phyloP scores from a whole-genome alignment of 176 grass and related monocot genomes.

The Neostapfia colusana region DNA sequence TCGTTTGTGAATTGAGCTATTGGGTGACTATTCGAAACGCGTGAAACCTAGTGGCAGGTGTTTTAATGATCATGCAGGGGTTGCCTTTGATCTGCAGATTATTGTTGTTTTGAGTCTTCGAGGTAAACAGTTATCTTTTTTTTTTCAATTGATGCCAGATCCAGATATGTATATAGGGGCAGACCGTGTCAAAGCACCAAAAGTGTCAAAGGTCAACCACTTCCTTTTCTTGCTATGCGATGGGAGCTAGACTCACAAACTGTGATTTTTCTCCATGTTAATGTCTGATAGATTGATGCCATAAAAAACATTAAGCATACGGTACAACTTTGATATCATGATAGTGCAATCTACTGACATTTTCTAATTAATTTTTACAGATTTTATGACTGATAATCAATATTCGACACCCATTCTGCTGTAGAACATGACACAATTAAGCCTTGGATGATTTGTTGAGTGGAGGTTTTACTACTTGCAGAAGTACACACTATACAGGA shows the following conservation, averaged over 20 bases:
- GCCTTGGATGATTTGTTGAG: conserved; percentile 3
- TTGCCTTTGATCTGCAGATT: not conserved
- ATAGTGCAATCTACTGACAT: not conserved
- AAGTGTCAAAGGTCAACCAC: not conserved
- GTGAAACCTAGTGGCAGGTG: not conserved
- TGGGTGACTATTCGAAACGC: not conserved
- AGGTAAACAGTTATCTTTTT: not conserved
- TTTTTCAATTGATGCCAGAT: not conserved
- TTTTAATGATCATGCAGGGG: not conserved
- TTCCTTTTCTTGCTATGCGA: not conserved
- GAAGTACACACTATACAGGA: not conserved
- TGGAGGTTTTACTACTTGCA: not conserved
- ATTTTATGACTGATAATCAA: not conserved
- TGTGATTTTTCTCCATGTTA: not conserved
- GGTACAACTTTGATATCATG: not conserved
- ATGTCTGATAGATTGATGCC: not conserved
- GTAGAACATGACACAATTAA: no score
- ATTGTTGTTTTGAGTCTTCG: not conserved
- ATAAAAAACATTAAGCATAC: not conserved
- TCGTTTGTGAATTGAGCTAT: not conserved
- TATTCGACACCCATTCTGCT: not conserved
- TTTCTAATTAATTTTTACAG: not conserved
- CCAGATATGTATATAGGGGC: not conserved
- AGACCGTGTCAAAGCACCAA: not conserved
- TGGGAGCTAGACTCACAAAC: not conserved